These are phyloP conservation scores for Hypoxylon sp. DNA, from an alignment of 2,329 filamentous ascomycete genomes.

Conservation along the genomic window DNA sequence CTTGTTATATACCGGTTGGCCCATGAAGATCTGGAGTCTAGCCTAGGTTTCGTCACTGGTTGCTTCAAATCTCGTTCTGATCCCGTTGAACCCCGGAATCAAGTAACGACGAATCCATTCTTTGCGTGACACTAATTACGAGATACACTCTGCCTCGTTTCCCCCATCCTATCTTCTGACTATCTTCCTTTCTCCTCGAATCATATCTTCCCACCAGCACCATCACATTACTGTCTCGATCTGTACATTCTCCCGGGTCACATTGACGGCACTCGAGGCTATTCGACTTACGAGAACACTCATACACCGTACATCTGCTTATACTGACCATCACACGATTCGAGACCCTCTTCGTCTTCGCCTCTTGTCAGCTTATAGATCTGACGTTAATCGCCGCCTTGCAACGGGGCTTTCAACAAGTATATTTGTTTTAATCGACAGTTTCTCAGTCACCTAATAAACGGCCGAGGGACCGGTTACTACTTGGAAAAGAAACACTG, in stretches of 20 bases:
- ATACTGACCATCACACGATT: constrained; percentile 36
- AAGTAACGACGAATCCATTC: constrained; percentile 35
- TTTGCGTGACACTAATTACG: constrained; percentile 32
- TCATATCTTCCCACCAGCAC: constrained; percentile 34
- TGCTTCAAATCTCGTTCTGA: not conserved
- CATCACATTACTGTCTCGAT: constrained; percentile 35
- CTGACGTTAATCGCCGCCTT: constrained; percentile 38
- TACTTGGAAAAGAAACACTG: constrained; percentile 28
- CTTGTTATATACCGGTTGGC: constrained; percentile 19
- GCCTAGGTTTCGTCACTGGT: not conserved
- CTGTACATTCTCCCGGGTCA: constrained; percentile 25
- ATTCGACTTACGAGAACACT: constrained; percentile 29
- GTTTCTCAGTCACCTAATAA: constrained; percentile 24
- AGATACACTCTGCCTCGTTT: constrained; percentile 37
- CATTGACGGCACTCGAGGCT: constrained; percentile 25
- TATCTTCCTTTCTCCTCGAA: constrained; percentile 34
- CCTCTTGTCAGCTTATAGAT: constrained; percentile 40
- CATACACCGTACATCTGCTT: constrained; percentile 27
- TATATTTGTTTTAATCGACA: constrained; percentile 16
- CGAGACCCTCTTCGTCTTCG: constrained; percentile 21
- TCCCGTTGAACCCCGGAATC: constrained; percentile 22
- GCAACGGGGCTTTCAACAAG: constrained; percentile 26
- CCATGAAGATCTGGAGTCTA: constrained; percentile 23
- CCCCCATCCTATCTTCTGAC: constrained; percentile 27
- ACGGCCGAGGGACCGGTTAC: constrained; percentile 11